Evolutionary conservation across 371 early-diverging fungal species (phyloP), one percentile per base, ranked within the genome.

Genomic region (Capillidium heterosporum): DNA sequence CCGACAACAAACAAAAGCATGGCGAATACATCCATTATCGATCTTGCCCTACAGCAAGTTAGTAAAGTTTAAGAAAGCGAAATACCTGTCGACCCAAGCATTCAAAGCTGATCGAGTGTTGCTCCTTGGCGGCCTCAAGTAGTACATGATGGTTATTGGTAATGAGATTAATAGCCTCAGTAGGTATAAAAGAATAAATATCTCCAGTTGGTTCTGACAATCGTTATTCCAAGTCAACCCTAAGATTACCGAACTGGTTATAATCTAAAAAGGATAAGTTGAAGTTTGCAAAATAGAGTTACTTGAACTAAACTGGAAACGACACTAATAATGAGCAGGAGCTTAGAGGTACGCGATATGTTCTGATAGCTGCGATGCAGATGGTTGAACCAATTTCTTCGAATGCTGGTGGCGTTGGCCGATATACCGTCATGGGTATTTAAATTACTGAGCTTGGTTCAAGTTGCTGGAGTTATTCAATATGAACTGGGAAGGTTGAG

Each of bases 1-100:
- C 82, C 82, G 58, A 80, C 63, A 39, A 87, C 70, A 65, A 84
- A 85, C 66, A 57, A 24, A 26, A 57, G 31, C 35, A 55, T 31
- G 11, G 24, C 28, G 21, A 44, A 40, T 11, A 48, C 46, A 48
- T 57, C 49, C 29, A 57, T 57, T 7, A 57, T 10, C 17, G 57
- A 48, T 21, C 41, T 44, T 3, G 32, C 29, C 31, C 57, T 57
- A 32, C 13, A 46, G 29, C 7, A 32, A 28, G 23, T 19, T 46
- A 19, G 53, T 32, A 27, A 41, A 44, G 11, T 8, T 32, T 32
- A 1, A 13, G 3, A 19, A 35, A 43, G 8, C 8, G 39, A 51
- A 32, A 23, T 51, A 58, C 50, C 59, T 52, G 44, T 47, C 44
- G 24, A 42, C 32, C 54, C 42, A 49, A 11, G 35, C 28, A 40